Percentiles rank a stretch among this genome's conserved stretches.
Conservation (phyloP, 768 basidiomycete genomes). For the Leucosporidium creatinivorum region DNA sequence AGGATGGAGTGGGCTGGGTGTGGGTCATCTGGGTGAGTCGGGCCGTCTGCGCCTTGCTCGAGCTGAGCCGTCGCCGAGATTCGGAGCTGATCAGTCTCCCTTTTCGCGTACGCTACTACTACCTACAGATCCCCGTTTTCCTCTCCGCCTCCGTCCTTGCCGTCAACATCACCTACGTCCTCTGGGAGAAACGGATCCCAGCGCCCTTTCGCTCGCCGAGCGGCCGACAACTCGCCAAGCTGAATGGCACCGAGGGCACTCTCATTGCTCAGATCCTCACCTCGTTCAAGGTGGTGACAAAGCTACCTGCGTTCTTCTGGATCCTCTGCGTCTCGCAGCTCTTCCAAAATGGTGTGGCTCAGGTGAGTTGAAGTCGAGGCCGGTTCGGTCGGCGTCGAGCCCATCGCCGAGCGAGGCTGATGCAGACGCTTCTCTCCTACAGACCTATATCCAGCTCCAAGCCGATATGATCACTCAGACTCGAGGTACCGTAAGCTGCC, state of each 20-base stretch:
- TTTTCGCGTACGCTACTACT: background rate
- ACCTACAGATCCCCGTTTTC: background rate
- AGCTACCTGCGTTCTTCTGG: constrained; percentile 24
- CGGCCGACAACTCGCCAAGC: background rate
- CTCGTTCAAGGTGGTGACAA: background rate
- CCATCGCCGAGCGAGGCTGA: no score
- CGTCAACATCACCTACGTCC: constrained; percentile 1
- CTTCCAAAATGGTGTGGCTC: constrained; percentile 4
- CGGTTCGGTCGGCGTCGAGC: no score
- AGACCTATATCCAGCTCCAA: background rate
- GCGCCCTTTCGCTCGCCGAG: background rate
- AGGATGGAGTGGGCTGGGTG: constrained; percentile 1
- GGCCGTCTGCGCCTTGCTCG: no score
- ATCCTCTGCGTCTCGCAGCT: constrained; percentile 15
- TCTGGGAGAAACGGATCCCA: background rate
- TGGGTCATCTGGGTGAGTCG: constrained; percentile 16
- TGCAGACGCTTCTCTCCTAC: background rate
- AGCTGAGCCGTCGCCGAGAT: no score
- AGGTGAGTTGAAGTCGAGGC: no score
- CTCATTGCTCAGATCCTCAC: background rate
- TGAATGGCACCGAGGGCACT: background rate
- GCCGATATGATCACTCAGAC: constrained; percentile 5
- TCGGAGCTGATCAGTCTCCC: background rate
- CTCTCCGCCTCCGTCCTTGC: background rate
- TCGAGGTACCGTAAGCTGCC: background rate